A percentile compares a stretch with the other conserved stretches of the same genome.
Evolutionary conservation across 129 eudicot species (phyloP).

Genomic region (Chrysanthemum seticuspe): DNA sequence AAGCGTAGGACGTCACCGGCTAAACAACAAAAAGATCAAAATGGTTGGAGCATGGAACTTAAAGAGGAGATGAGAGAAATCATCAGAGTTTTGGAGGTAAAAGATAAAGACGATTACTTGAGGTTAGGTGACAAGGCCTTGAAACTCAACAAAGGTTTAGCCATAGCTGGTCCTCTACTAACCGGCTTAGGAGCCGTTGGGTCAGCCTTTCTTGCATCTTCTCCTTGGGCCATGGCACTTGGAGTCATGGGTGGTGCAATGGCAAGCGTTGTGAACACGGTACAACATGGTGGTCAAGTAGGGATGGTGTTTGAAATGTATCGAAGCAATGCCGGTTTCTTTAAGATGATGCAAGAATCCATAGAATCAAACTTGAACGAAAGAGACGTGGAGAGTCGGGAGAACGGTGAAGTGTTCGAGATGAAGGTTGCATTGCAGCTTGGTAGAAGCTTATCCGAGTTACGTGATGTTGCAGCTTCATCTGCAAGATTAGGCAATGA

Average conservation of each 20-base stretch:
- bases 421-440: conserved; percentile 74
- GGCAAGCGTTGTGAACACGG: conserved; percentile 56
- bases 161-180: conserved; percentile 51
- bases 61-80: conserved; percentile 45
- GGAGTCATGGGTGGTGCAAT: conserved; percentile 66
- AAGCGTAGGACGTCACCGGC: conserved; percentile 13
- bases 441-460: conserved; percentile 69
- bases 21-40: neutral
- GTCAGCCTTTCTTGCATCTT: conserved; percentile 33
- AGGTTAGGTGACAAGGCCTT: conserved; percentile 59
- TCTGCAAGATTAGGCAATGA: conserved; percentile 29
- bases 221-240: conserved; percentile 47
- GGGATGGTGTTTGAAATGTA: conserved; percentile 97
- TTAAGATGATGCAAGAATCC: conserved; percentile 54
- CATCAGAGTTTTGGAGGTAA: conserved; percentile 30
- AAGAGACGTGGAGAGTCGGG: conserved; percentile 42
- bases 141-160: conserved; percentile 55
- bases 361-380: conserved; percentile 49
- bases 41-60: conserved; percentile 55
- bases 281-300: conserved; percentile 88
- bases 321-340: conserved; percentile 79
- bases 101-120: conserved; percentile 63
- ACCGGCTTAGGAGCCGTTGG: conserved; percentile 66
- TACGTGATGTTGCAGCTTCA: conserved; percentile 49
- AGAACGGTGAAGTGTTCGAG: conserved; percentile 74